A percentile compares a stretch with the other conserved stretches of the same genome.
Evolutionary conservation across 2,329 filamentous ascomycete species (phyloP).

Genomic region (Colletotrichum sp.): DNA sequence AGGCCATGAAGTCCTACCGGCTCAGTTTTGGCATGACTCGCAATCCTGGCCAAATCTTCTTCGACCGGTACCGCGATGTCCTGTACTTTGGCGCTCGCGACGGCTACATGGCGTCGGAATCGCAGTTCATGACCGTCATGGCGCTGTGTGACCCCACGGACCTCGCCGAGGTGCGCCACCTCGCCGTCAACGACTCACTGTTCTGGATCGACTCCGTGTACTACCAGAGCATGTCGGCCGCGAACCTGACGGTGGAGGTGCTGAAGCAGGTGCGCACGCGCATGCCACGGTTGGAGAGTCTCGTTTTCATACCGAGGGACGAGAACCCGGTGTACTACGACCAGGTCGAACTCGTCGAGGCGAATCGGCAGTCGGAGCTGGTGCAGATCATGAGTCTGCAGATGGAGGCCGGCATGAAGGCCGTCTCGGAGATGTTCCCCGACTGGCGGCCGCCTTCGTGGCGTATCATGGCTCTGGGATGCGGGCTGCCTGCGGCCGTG

Average conservation of each 20-base stretch:
- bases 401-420: conserved; percentile 36
- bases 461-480: conserved; percentile 36
- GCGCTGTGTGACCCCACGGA: conserved; percentile 45
- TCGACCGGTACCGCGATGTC: conserved; percentile 46
- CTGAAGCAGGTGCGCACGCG: conserved; percentile 40
- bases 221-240: conserved; percentile 40
- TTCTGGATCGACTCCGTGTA: conserved; percentile 39
- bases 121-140: conserved; percentile 50
- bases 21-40: conserved; percentile 47
- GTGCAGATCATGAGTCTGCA: conserved; percentile 40
- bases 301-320: conserved; percentile 49
- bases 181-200: conserved; percentile 51
- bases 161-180: conserved; percentile 41
- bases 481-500: neutral
- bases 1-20: conserved; percentile 45
- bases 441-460: conserved; percentile 40
- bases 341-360: conserved; percentile 25
- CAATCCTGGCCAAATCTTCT: conserved; percentile 44
- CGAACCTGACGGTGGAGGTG: conserved; percentile 43
- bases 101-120: conserved; percentile 49
- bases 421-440: conserved; percentile 32
- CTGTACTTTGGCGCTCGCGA: conserved; percentile 52
- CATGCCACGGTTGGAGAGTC: conserved; percentile 44
- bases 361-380: conserved; percentile 30
- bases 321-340: conserved; percentile 36